A percentile compares a stretch with the other conserved stretches of the same genome.
These are phyloP conservation scores for Globisporangium cystogenes DNA, from an alignment of 352 stramenopile genomes.

Conservation along the genomic window DNA sequence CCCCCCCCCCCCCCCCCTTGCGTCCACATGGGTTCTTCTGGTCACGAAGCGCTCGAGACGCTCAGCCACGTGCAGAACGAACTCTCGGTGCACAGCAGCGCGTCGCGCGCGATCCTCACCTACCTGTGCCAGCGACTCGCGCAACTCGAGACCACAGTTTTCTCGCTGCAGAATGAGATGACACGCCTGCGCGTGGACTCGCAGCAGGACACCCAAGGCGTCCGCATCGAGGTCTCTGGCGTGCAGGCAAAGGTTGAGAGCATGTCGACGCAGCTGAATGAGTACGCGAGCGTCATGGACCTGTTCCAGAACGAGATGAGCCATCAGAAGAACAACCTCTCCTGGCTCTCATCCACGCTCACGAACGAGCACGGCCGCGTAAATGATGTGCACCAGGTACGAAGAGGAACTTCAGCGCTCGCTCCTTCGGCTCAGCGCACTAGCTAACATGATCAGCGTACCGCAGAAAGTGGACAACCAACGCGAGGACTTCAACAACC, in stretches of 20 bases:
- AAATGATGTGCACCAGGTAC: constrained; percentile 41
- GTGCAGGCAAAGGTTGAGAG: constrained; percentile 38
- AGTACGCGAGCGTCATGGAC: constrained; percentile 55
- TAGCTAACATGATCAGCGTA: not conserved
- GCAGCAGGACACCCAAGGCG: constrained; percentile 29
- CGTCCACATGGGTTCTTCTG: too few species aligned
- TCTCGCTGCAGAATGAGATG: constrained; percentile 38
- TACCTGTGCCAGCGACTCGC: constrained; percentile 57
- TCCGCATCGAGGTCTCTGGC: constrained; percentile 38
- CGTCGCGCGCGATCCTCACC: constrained; percentile 54
- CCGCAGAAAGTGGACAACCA: constrained; percentile 70
- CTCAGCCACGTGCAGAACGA: constrained; percentile 46
- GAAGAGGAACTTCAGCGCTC: not conserved
- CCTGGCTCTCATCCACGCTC: constrained; percentile 38
- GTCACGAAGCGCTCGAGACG: constrained; percentile 17
- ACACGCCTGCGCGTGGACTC: constrained; percentile 30
- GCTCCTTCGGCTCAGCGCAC: too few species aligned
- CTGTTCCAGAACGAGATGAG: constrained; percentile 64
- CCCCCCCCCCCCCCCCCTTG: too few species aligned
- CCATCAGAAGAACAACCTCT: constrained; percentile 36
- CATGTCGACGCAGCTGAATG: constrained; percentile 48
- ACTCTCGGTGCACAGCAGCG: constrained; percentile 38
- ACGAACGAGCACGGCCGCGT: constrained; percentile 42
- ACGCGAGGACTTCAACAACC: constrained; percentile 52
- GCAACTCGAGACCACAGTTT: constrained; percentile 35